Evolutionary conservation across 805 yeast species (phyloP), one percentile per base, ranked within the genome.

Genomic region (Isabelozyma pseudorhagii): DNA sequence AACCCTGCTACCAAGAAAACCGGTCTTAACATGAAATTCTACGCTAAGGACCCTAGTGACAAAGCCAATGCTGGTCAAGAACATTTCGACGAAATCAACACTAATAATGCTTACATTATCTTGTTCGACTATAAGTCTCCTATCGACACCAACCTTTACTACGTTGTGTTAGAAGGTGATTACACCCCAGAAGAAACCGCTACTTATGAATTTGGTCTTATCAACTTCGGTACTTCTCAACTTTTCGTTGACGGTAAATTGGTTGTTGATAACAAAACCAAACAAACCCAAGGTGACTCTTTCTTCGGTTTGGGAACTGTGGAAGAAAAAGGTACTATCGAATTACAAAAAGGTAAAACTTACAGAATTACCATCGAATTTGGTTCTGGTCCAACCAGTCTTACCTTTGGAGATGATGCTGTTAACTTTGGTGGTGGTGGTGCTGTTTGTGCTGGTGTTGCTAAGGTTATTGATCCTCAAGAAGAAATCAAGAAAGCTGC

Each of bases 201-300:
- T 7, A 72, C 62, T 10, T 83, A 77, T 56, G 78, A 74, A 47
- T 75, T 83, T 55, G 85, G 86, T 38, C 59, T 77, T 45, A 61
- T 78, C 25, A 78, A 75, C 28, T 57, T 67, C 47, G 88, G 88
- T 28, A 80, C 85, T 38, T 85, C 82, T 21, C 74, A 74, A 57
- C 55, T 84, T 36, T 84, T 70, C 54, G 63, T 83, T 44, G 73
- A 84, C 55, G 85, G 64, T 51, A 56, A 76, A 56, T 65, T 81
- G 51, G 68, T 84, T 40, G 77, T 81, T 42, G 86, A 83, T 60
- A 82, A 83, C 66, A 75, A 72, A 56, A 77, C 81, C 41, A 60
- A 72, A 28, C 87, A 83, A 67, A 64, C 53, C 6, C 61, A 56
- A 21, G 87, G 86, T 13, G 59, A 63, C 15, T 63, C 77, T 3